A percentile compares a stretch with the other conserved stretches of the same genome.
These are phyloP conservation scores for Ceratobasidium sp. DNA, from an alignment of 1,284 basidiomycete species.

Conservation along the genomic window DNA sequence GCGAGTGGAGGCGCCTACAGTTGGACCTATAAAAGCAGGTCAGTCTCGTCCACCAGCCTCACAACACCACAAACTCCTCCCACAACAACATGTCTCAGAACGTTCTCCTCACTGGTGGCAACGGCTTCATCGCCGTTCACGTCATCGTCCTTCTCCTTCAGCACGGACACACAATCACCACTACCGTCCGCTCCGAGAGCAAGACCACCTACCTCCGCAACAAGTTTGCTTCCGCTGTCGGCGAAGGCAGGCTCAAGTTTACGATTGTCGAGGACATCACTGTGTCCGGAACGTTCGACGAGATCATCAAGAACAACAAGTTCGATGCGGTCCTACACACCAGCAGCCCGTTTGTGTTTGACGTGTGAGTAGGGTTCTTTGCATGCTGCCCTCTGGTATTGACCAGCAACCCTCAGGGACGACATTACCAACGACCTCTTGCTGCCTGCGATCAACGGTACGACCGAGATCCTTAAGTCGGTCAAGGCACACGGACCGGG, in stretches of 20 bases:
- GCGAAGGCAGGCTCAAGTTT: constrained; percentile 3
- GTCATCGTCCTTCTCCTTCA: constrained; percentile 35
- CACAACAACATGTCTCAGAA: constrained; percentile 28
- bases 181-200: constrained; percentile 49
- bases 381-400: neutral
- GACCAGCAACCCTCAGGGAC: neutral
- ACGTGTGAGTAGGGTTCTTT: constrained; percentile 1
- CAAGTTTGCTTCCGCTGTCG: constrained; percentile 19
- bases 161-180: constrained; percentile 53
- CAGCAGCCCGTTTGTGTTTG: constrained; percentile 25
- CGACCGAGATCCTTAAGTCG: constrained; percentile 58
- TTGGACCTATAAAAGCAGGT: too few relatives aligned
- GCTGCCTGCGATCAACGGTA: constrained; percentile 62
- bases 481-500: constrained; percentile 50
- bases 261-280: constrained; percentile 31
- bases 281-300: constrained; percentile 17
- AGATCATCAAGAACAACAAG: constrained; percentile 19
- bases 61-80: too few relatives aligned
- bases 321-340: constrained; percentile 32
- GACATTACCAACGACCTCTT: constrained; percentile 55
- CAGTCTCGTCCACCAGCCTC: too few relatives aligned
- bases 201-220: constrained; percentile 26
- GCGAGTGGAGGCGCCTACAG: too few relatives aligned
- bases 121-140: constrained; percentile 59
- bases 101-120: constrained; percentile 47